Evolutionary conservation across 345 rosid genomes (phyloP), one percentile per base, ranked within the genome.

Genomic region (Lumnitzera racemosa): DNA sequence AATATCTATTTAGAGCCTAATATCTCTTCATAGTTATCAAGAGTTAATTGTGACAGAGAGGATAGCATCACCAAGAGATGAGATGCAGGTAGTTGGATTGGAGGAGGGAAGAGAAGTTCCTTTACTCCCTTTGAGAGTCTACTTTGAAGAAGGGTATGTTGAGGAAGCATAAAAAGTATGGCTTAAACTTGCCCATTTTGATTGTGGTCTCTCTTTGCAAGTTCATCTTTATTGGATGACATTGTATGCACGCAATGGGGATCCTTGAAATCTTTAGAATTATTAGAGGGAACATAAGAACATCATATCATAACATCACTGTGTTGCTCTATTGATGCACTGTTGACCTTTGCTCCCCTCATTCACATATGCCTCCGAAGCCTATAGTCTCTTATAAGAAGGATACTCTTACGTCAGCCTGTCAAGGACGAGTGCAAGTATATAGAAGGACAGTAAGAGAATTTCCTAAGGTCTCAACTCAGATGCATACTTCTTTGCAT

Each of bases 21-120:
- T 92, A 51, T 85, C 90, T 96, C 70, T 89, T 52, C 98, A 87
- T 67, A 87, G 96, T 72, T 85, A 85, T 62, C 97, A 87, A 71
- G 90, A 89, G 17, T 61, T 51, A 3, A 25, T 84, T 61, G 94
- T 89, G 56, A 78, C 24, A 70, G 79, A 64, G 20, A 78, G 96
- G 68, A 71, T 92, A 29, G 55, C 50, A 25, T 70, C 60, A 15
- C 58, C 89, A 11, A 78, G 74, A 59, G 72, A 72, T 20, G 89
- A 81, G 76, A 85, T 92, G 91, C 62, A 55, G 54, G 70, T 68
- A 67, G 80, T 76, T 0, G 89, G 91, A 63, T 51, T 89, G 59
- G 61, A 72, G 46, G 96, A 89, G 70, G 69, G 76, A 52, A 69
- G 50, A 64, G 90, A 91, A 57, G 87, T 85, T 55, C 73, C 82